These are phyloP conservation scores for Triticum urartu DNA, from an alignment of 176 grass and related monocot species.

Conservation along the genomic window DNA sequence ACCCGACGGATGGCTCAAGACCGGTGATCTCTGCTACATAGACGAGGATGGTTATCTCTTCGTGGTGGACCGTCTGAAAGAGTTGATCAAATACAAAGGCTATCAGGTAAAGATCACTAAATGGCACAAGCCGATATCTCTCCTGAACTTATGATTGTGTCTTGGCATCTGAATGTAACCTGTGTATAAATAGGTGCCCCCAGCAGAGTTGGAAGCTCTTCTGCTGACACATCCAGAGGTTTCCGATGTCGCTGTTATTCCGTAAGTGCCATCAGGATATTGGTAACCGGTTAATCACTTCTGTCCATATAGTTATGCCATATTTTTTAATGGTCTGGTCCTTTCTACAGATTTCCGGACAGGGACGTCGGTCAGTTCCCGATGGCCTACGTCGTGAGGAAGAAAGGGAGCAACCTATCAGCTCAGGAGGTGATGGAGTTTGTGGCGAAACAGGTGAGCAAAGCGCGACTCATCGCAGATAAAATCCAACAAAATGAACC, in stretches of 20 bases:
- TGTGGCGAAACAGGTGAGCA: conserved; percentile 65
- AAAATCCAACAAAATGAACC: not conserved
- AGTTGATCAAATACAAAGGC: conserved; percentile 98
- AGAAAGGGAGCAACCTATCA: conserved; percentile 67
- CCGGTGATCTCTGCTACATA: conserved; percentile 93
- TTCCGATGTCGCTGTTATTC: conserved; percentile 72
- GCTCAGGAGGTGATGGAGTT: conserved; percentile 66
- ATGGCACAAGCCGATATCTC: not conserved
- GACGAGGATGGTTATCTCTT: conserved; percentile 95
- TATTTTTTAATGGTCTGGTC: not conserved
- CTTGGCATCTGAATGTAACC: not conserved
- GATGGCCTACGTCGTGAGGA: conserved; percentile 84
- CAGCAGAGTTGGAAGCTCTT: conserved; percentile 88
- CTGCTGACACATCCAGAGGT: conserved; percentile 71
- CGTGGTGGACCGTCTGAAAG: conserved; percentile 89
- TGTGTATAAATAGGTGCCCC: conserved; percentile 58
- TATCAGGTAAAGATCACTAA: conserved; percentile 62
- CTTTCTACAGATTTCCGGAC: conserved; percentile 72
- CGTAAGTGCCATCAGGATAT: conserved; percentile 35
- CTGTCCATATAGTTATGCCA: not conserved
- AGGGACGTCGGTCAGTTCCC: conserved; percentile 77
- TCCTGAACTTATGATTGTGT: not conserved
- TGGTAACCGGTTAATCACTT: not conserved
- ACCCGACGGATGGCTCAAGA: conserved; percentile 81
- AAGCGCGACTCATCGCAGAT: not conserved